Evolutionary conservation across 495 filamentous ascomycete genomes (phyloP).

Genomic region (Trichoderma reesei): DNA sequence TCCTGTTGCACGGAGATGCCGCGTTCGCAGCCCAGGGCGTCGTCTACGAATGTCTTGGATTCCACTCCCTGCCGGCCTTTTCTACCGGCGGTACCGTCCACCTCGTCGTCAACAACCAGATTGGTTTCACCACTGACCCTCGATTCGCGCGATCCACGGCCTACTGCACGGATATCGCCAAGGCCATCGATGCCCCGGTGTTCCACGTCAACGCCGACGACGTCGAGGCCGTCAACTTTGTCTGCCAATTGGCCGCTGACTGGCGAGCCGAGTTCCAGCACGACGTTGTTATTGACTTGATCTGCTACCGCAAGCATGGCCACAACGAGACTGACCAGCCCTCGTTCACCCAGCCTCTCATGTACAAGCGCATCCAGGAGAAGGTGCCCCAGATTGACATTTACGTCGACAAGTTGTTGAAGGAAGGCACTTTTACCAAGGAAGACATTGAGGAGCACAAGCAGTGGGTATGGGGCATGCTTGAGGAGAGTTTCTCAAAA

Average conservation of each 20-base stretch:
- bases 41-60: slow-evolving; percentile 97
- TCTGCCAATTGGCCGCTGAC: slow-evolving; percentile 91
- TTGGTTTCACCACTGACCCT: slow-evolving; percentile 99
- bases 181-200: slow-evolving; percentile 93
- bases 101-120: slow-evolving; percentile 98
- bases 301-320: slow-evolving; percentile 97
- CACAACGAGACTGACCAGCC: slow-evolving; percentile 99
- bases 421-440: slow-evolving; percentile 89
- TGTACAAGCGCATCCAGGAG: slow-evolving; percentile 92
- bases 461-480: slow-evolving; percentile 99
- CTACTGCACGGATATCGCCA: slow-evolving; percentile 98
- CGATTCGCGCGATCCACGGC: slow-evolving; percentile 93
- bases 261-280: slow-evolving; percentile 97
- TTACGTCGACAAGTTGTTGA: slow-evolving; percentile 79
- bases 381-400: slow-evolving; percentile 73
- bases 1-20: slow-evolving; percentile 92
- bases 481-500: slow-evolving; percentile 90
- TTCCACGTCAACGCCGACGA: slow-evolving; percentile 99
- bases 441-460: slow-evolving; percentile 98
- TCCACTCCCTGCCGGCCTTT: slow-evolving; percentile 89
- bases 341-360: slow-evolving; percentile 96
- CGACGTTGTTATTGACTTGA: slow-evolving; percentile 94
- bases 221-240: slow-evolving; percentile 95
- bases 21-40: slow-evolving; percentile 94
- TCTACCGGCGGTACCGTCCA: slow-evolving; percentile 97